phyloP scores from a whole-genome alignment of 2,329 filamentous ascomycete species.

The Trichoderma cornu-damae region DNA sequence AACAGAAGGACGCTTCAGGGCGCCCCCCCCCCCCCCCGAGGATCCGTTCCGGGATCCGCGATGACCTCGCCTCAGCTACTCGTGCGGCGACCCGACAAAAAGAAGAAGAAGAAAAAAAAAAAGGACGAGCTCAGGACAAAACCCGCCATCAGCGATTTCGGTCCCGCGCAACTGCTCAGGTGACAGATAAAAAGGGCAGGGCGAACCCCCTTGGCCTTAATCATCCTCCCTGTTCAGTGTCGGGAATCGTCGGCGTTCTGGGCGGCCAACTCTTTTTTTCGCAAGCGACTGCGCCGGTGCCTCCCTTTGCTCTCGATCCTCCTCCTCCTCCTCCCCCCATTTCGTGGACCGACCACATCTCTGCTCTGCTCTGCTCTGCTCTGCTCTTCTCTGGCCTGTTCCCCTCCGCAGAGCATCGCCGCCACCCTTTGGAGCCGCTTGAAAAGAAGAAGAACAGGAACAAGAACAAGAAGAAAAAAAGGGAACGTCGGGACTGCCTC shows the following conservation, averaged over 20 bases:
- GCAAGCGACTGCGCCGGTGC: neutral
- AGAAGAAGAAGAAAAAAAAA: no score
- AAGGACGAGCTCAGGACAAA: no score
- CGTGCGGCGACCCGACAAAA: no score
- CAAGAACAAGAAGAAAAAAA: no score
- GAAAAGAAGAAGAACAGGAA: no score
- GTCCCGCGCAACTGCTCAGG: neutral
- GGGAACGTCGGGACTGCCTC: neutral
- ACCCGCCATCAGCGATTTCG: neutral
- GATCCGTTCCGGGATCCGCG: constrained; percentile 4
- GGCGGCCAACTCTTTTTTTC: no score
- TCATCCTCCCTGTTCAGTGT: neutral
- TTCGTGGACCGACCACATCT: neutral
- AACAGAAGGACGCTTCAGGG: neutral
- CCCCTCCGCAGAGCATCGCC: neutral
- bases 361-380: neutral
- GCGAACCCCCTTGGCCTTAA: neutral
- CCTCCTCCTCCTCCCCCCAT: neutral
- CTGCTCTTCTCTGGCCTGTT: no score
- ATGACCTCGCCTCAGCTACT: no score
- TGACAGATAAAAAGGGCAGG: no score
- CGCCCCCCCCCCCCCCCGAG: neutral
- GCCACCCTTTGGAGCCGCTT: no score
- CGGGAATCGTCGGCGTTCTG: constrained; percentile 16
- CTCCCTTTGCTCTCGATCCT: neutral